A percentile compares a stretch with the other conserved stretches of the same genome.
Evolutionary conservation across 192 early-diverging fungal species (phyloP).

Genomic region (Coemansia sp.): DNA sequence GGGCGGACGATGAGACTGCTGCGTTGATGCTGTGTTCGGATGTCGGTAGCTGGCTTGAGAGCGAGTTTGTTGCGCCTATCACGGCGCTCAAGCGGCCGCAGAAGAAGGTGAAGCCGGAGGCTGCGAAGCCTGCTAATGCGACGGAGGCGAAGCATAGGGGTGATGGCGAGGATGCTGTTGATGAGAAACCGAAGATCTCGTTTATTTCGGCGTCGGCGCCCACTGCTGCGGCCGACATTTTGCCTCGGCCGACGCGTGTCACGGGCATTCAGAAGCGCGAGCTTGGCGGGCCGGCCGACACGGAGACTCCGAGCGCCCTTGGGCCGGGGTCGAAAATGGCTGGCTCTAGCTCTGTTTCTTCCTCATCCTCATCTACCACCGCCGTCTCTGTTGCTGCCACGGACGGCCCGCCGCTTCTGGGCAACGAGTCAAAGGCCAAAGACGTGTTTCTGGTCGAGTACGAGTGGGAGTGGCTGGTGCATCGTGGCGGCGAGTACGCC

Average conservation of each 20-base stretch:
- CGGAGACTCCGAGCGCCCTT: no score
- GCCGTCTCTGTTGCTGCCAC: neutral
- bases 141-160: neutral
- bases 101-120: constrained; percentile 2
- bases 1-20: constrained; percentile 6
- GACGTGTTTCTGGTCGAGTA: constrained; percentile 51
- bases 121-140: neutral
- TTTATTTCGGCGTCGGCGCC: constrained; percentile 34
- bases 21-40: constrained; percentile 29
- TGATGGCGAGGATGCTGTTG: neutral
- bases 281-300: no score
- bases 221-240: constrained; percentile 12
- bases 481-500: constrained; percentile 43
- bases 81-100: constrained; percentile 22
- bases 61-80: constrained; percentile 42
- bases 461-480: constrained; percentile 50
- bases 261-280: constrained; percentile 28
- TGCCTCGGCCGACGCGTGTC: constrained; percentile 23
- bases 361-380: neutral
- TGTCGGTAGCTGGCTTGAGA: constrained; percentile 41
- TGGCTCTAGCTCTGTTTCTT: no score
- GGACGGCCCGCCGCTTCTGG: constrained; percentile 20
- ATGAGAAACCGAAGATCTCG: constrained; percentile 25
- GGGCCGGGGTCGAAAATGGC: no score
- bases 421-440: constrained; percentile 27